Evolutionary conservation across 2,329 filamentous ascomycete genomes (phyloP), one percentile per base, ranked within the genome.

Genomic region (Fusarium xylarioides): DNA sequence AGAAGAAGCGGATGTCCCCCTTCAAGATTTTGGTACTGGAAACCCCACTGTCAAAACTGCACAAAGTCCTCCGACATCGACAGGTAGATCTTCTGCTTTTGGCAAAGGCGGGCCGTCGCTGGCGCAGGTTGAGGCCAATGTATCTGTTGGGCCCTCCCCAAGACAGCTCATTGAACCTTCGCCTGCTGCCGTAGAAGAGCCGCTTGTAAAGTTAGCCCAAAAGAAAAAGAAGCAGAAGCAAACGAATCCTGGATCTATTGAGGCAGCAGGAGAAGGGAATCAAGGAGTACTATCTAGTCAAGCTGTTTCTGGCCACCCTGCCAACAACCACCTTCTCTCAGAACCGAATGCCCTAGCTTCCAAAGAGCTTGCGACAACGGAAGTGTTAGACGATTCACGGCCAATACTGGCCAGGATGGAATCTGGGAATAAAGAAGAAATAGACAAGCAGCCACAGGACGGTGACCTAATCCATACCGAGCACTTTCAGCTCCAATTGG

Each of bases 151-250:
- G 16, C 19, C 30, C 21, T 50, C 44, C 16, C n/a, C 37, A 37
- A 21, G 10, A 34, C 62, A 52, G 34, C 16, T 44, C 32, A n/a
- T 26, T 23, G 40, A 49, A 32, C 44, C 40, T 23, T 43, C 35
- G 23, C 28, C 32, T 28, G 32, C 49, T 49, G 14, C 32, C 43
- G 30, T 38, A 23, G 63, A 70, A 49, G 34, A n/a, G 34, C 42
- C 63, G 23, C 16, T 18, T n/a, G 55, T 21, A 38, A 68, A 64
- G 34, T 52, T 47, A 40, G 66, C 69, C 30, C 79, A 76, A 60
- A 81, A 79, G 46, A 76, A 74, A 56, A 80, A 81, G 65, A 81
- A 80, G 46, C 63, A 70, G 23, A 78, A 75, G 38, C 54, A 50
- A 23, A n/a, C 23, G 42, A 64, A 67, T 28, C 53, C 57, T 34